A percentile compares a stretch with the other conserved stretches of the same genome.
These are phyloP conservation scores for Cryphonectria carpinicola DNA, from an alignment of 2,329 filamentous ascomycete species.

Conservation along the genomic window DNA sequence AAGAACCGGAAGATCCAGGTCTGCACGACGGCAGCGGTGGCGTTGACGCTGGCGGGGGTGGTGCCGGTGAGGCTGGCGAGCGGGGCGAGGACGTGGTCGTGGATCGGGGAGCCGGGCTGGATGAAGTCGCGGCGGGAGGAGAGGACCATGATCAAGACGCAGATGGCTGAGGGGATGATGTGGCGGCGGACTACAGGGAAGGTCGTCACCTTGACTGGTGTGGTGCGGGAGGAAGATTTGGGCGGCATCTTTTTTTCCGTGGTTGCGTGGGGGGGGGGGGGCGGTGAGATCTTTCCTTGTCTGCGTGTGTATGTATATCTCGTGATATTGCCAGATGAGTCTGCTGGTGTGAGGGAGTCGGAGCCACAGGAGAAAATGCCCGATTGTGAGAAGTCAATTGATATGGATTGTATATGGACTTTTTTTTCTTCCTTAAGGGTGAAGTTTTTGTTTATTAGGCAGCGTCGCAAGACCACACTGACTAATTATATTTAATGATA, in stretches of 20 bases:
- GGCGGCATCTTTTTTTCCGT: conserved; percentile 6
- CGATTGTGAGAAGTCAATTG: neutral
- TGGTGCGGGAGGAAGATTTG: neutral
- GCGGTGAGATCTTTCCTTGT: neutral
- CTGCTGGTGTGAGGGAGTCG: neutral
- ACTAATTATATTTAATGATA: neutral
- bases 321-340: neutral
- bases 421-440: no score
- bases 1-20: conserved; percentile 6
- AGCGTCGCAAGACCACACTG: neutral
- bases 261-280: neutral
- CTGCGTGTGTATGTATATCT: neutral
- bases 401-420: neutral
- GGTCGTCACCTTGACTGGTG: conserved; percentile 22
- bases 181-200: conserved; percentile 19
- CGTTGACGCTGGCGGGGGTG: neutral
- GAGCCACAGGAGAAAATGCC: neutral
- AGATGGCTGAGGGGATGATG: conserved; percentile 11
- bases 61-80: neutral
- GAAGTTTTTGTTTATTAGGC: neutral
- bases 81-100: conserved; percentile 16
- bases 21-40: conserved; percentile 14
- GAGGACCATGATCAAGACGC: conserved; percentile 2
- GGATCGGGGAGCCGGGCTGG: conserved; percentile 20
- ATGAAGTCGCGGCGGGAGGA: conserved; percentile 20